Conservation (phyloP, 768 basidiomycete genomes). For the Termitomyces sp. region DNA sequence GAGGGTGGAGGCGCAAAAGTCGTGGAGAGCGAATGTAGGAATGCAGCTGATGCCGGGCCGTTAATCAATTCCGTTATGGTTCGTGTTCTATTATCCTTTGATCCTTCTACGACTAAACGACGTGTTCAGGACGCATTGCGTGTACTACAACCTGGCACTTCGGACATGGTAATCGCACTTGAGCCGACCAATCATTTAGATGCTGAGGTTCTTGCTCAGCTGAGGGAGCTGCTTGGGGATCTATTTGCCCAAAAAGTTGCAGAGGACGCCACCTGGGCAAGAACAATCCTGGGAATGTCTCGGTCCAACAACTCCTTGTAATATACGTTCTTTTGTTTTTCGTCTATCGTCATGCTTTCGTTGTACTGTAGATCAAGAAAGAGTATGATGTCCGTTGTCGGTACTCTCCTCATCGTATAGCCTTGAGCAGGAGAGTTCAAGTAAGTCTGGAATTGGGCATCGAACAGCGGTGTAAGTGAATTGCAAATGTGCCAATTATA, state of each 20-base stretch:
- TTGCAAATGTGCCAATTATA: not conserved
- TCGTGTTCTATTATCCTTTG: constrained; percentile 12
- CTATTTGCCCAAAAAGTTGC: constrained; percentile 56
- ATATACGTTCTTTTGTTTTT: not conserved
- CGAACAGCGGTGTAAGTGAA: too few species aligned
- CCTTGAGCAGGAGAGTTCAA: too few species aligned
- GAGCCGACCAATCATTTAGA: constrained; percentile 49
- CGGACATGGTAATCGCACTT: constrained; percentile 56
- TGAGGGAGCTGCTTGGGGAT: constrained; percentile 56
- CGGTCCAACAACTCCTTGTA: constrained; percentile 3
- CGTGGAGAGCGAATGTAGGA: constrained; percentile 62
- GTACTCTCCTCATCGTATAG: too few species aligned
- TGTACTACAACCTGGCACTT: constrained; percentile 52
- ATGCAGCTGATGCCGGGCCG: constrained; percentile 32
- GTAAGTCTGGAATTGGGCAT: too few species aligned
- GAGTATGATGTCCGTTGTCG: too few species aligned
- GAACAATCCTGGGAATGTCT: constrained; percentile 45
- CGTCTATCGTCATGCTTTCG: not conserved
- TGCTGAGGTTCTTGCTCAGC: constrained; percentile 35
- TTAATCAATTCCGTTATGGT: constrained; percentile 66
- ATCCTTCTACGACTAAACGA: not conserved
- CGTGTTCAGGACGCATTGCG: constrained; percentile 52
- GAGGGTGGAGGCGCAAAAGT: constrained; percentile 78
- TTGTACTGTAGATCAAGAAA: too few species aligned
- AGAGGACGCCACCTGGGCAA: constrained; percentile 63